Conservation (phyloP, 2,329 filamentous ascomycete genomes). For the Lachnellula willkommii region DNA sequence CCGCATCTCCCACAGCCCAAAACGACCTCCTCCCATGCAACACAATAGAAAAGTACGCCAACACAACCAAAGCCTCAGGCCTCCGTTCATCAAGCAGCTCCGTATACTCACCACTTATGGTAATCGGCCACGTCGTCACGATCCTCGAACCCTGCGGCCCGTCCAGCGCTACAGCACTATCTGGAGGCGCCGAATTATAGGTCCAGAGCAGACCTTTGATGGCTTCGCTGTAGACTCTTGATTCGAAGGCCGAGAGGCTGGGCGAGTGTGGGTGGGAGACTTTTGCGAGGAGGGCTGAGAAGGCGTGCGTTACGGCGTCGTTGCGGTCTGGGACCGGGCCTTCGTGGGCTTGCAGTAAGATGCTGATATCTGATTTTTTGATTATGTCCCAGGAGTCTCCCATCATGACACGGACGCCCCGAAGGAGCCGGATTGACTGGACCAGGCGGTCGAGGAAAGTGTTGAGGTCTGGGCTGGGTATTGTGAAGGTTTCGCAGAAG, state of each 20-base stretch:
- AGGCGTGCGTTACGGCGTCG: constrained; percentile 8
- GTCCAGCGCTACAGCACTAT: not conserved
- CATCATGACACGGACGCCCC: constrained; percentile 26
- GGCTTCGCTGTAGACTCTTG: constrained; percentile 6
- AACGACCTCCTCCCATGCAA: constrained; percentile 25
- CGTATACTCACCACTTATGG: constrained; percentile 30
- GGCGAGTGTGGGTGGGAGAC: constrained; percentile 1
- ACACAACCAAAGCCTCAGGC: constrained; percentile 34
- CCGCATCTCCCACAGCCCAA: constrained; percentile 26
- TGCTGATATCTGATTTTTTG: constrained; percentile 23
- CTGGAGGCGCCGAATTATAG: constrained; percentile 9
- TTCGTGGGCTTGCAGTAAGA: constrained; percentile 15
- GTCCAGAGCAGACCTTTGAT: constrained; percentile 14
- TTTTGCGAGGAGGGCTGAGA: not conserved
- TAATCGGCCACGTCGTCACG: constrained; percentile 35
- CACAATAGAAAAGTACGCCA: constrained; percentile 35
- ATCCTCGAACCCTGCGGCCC: constrained; percentile 4
- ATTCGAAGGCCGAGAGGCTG: not conserved
- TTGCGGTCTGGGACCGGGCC: not conserved
- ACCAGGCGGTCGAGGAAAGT: constrained; percentile 28
- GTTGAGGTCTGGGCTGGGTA: constrained; percentile 28
- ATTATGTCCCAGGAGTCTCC: constrained; percentile 20
- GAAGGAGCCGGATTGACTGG: constrained; percentile 25
- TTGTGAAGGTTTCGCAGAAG: constrained; percentile 34
- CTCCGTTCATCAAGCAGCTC: constrained; percentile 28